These are phyloP conservation scores for Talaromyces pinophilus DNA, from an alignment of 2,329 filamentous ascomycete species.

Conservation along the genomic window DNA sequence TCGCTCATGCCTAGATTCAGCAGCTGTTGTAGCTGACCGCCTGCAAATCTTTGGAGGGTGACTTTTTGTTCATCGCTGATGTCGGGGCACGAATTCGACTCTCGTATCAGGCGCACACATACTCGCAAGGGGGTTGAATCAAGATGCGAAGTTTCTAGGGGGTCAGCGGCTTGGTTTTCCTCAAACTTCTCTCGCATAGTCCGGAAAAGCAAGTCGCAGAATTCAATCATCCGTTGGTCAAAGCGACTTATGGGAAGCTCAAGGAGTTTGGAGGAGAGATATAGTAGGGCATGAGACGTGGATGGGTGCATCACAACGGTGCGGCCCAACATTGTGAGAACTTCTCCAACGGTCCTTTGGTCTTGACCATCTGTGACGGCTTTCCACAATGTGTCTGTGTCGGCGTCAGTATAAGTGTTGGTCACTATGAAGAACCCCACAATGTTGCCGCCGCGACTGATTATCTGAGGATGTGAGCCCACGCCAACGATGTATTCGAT, in stretches of 20 bases:
- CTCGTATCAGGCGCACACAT: constrained; percentile 69
- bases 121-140: constrained; percentile 54
- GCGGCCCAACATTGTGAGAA: constrained; percentile 65
- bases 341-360: constrained; percentile 77
- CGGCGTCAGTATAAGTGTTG: constrained; percentile 66
- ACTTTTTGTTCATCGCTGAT: constrained; percentile 59
- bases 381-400: constrained; percentile 82
- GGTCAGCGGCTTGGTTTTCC: constrained; percentile 32
- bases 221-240: constrained; percentile 61
- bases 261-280: constrained; percentile 71
- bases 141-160: constrained; percentile 32
- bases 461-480: constrained; percentile 89
- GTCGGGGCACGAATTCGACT: constrained; percentile 62
- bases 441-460: constrained; percentile 77
- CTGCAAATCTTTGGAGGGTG: constrained; percentile 65
- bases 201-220: constrained; percentile 61
- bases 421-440: constrained; percentile 85
- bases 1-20: constrained; percentile 57
- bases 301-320: constrained; percentile 51
- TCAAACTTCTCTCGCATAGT: constrained; percentile 50
- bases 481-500: constrained; percentile 86
- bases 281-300: constrained; percentile 53
- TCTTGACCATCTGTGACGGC: constrained; percentile 80
- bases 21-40: constrained; percentile 62
- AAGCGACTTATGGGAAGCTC: constrained; percentile 64